These are phyloP conservation scores for Wickerhamomyces sp. DNA, from an alignment of 1,139 yeast species.

Conservation along the genomic window DNA sequence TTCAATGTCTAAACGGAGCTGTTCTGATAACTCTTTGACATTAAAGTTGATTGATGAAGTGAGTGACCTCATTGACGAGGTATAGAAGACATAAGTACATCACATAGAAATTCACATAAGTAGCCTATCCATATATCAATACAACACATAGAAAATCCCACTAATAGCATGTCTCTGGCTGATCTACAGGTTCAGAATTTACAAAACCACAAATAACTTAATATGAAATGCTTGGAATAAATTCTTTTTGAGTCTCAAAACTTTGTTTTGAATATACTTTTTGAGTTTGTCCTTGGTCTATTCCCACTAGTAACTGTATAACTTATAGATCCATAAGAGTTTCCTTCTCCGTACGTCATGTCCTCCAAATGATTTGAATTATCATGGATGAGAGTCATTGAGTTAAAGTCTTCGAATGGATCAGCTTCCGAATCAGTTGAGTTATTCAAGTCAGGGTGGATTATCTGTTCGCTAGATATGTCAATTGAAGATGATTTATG, in stretches of 20 bases:
- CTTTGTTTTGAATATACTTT: conserved; percentile 34
- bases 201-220: not conserved
- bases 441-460: conserved; percentile 29
- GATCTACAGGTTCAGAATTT: no score
- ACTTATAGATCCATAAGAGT: conserved; percentile 59
- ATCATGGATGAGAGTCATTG: conserved; percentile 82
- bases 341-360: conserved; percentile 46
- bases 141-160: no score
- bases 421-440: conserved; percentile 39
- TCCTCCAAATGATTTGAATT: conserved; percentile 39
- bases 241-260: not conserved
- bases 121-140: no score
- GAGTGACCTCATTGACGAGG: no score
- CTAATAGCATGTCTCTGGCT: no score
- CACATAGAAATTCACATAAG: no score
- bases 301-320: conserved; percentile 49
- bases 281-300: conserved; percentile 34
- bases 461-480: conserved; percentile 22
- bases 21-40: no score
- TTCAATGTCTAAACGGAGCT: no score
- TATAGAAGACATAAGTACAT: no score
- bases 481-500: conserved; percentile 21
- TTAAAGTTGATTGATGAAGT: no score
- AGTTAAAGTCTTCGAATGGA: conserved; percentile 84
- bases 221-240: no score